Evolutionary conservation across 441 rosid genomes (phyloP), one percentile per base, ranked within the genome.

Genomic region (Aleurites moluccanus): DNA sequence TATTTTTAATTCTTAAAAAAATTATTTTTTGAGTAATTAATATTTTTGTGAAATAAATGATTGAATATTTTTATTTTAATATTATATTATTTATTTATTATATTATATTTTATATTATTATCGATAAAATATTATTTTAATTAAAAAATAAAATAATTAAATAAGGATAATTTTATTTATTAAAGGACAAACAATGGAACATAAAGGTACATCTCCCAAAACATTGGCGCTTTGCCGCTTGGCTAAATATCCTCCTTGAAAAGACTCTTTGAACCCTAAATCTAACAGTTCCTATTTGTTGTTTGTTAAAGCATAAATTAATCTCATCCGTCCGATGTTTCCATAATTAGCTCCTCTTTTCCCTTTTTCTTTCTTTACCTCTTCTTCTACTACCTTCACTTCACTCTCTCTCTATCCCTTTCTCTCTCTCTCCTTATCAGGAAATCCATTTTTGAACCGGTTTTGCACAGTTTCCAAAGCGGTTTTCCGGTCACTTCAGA

Each of bases 291-390:
- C n/a, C 0, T 0, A 49, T 35, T 10, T 1, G 20, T 1, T 30
- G 10, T 30, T 53, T 23, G 14, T 4, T 0, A 64, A 44, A n/a
- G 20, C 25, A 3, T 16, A 56, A 81, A 67, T 74, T 3, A 25
- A 81, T 76, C 83, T 6, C 44, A 40, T 1, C 77, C 85, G 73
- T 72, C 52, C 80, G 73, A 71, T 77, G 11, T 25, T 13, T 15
- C 69, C 60, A 1, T 47, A 23, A 6, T 72, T 66, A n/a, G 21
- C 3, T 47, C 28, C 25, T 40, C 42, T 2, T 11, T 59, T 10
- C n/a, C 14, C 18, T 1, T 10, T 45, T 13, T 21, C 28, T 4
- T 27, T 7, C 20, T 18, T 38, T 57, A 3, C 59, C 0, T 16
- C 14, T 42, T 6, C 45, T 27, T 47, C 45, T 33, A 20, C 10